Evolutionary conservation across 345 rosid species (phyloP), one percentile per base, ranked within the genome.

Genomic region (Populus euphratica): DNA sequence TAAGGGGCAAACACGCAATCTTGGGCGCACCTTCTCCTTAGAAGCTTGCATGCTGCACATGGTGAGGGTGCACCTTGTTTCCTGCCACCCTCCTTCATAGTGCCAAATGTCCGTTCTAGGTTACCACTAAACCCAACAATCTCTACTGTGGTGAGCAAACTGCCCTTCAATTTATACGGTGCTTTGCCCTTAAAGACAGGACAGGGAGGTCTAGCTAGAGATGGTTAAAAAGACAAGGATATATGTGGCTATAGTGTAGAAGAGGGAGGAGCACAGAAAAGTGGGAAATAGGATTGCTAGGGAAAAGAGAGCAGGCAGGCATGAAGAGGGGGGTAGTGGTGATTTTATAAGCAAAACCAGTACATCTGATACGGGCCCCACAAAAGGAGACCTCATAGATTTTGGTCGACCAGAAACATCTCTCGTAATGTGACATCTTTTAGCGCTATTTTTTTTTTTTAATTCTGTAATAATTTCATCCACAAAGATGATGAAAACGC

Each of bases 21-120:
- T 52, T 79, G 86, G 7, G 90, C 92, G 67, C 98, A 94, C 84
- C 95, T 88, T 69, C 97, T 83, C 78, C 98, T 81, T 20, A 94
- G 92, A 76, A 93, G 91, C 86, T 89, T 94, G 88, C 98, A 94
- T 16, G 90, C 98, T 2, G 98, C 98, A 76, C 98, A 94, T 11
- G 98, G 98, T 38, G 97, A 82, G 66, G 83, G 72, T 50, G 88
- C 80, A 44, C 94, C 92, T 41, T 86, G 85, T 76, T 89, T 88
- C 72, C 83, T 85, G 11, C 89, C 82, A 54, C 84, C 73, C 63
- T 87, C 89, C 77, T 87, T 91, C 92, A 90, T 50, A 14, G 65
- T 29, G 1, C 44, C 33, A 39, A 59, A 8, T 63, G 38, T 74
- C 76, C 31, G 11, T 47, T 14, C 23, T 5, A 29, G 3, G n/a